Conservation (phyloP, 345 rosid genomes). For the Passiflora organensis region DNA sequence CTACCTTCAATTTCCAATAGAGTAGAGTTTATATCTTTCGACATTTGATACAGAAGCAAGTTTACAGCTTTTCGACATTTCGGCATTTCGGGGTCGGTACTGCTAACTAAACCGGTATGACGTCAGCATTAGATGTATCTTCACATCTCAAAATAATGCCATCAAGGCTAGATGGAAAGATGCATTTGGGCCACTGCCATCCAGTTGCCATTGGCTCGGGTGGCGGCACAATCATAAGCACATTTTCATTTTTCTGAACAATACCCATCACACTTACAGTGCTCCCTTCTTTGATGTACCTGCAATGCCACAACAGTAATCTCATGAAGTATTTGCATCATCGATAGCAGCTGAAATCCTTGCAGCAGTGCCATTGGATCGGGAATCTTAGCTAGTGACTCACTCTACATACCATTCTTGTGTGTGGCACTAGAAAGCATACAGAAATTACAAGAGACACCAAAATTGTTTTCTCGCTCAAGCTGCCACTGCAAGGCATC, state of each 20-base stretch:
- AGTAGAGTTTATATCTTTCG: neutral
- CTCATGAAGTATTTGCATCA: too few species aligned
- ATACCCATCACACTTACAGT: constrained; percentile 91
- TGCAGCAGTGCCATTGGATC: too few species aligned
- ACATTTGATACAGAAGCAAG: too few species aligned
- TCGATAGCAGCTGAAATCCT: too few species aligned
- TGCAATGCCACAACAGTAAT: constrained; percentile 23
- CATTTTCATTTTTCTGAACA: constrained; percentile 84
- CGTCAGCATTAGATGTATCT: constrained; percentile 77
- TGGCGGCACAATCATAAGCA: constrained; percentile 83
- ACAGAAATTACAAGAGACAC: too few species aligned
- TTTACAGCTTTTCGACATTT: too few species aligned
- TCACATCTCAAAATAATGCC: constrained; percentile 91
- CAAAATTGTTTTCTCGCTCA: too few species aligned
- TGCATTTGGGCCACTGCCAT: constrained; percentile 76
- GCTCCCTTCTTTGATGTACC: constrained; percentile 96
- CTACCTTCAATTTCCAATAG: neutral
- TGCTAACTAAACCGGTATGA: constrained; percentile 63
- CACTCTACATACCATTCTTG: too few species aligned
- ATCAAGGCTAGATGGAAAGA: constrained; percentile 74
- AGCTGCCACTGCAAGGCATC: neutral
- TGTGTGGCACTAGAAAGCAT: too few species aligned
- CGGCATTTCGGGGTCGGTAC: neutral
- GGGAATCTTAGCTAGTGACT: too few species aligned
- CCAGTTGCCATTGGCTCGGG: constrained; percentile 74